Evolutionary conservation across 2,329 filamentous ascomycete species (phyloP).

Genomic region (Didymella arachidicola): DNA sequence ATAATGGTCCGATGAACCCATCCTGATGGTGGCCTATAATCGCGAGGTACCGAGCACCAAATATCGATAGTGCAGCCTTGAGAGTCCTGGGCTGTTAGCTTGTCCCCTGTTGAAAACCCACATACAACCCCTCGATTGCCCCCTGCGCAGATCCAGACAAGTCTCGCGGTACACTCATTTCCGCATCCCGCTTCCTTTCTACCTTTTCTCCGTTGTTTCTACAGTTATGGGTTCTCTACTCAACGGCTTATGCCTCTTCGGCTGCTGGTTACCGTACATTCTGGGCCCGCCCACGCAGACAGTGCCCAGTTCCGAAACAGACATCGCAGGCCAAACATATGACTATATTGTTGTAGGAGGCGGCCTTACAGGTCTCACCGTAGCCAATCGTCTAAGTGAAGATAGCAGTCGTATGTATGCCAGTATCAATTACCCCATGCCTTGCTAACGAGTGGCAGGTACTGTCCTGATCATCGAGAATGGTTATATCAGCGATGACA

Average conservation of each 20-base stretch:
- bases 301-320: slow-evolving; percentile 16
- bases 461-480: slow-evolving; percentile 42
- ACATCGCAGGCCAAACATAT: slow-evolving; percentile 32
- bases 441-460: slow-evolving; percentile 23
- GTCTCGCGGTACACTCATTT: slow-evolving; percentile 15
- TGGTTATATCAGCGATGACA: slow-evolving; percentile 34
- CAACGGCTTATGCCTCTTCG: slow-evolving; percentile 24
- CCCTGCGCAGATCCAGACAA: slow-evolving; percentile 1
- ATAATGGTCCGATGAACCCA: slow-evolving; percentile 5
- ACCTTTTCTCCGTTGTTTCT: slow-evolving; percentile 6
- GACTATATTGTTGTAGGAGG: slow-evolving; percentile 47
- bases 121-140: slow-evolving; percentile 10
- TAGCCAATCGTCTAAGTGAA: slow-evolving; percentile 45
- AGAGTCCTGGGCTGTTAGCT: background rate
- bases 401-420: slow-evolving; percentile 26
- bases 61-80: slow-evolving; percentile 5
- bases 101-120: slow-evolving; percentile 1
- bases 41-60: slow-evolving; percentile 2
- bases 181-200: background rate
- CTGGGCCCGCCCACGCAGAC: background rate
- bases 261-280: slow-evolving; percentile 28
- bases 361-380: slow-evolving; percentile 40
- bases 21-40: background rate
- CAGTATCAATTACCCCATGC: background rate
- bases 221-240: slow-evolving; percentile 23